These are phyloP conservation scores for Gentiana straminea DNA, from an alignment of 257 asterid species.

Conservation along the genomic window DNA sequence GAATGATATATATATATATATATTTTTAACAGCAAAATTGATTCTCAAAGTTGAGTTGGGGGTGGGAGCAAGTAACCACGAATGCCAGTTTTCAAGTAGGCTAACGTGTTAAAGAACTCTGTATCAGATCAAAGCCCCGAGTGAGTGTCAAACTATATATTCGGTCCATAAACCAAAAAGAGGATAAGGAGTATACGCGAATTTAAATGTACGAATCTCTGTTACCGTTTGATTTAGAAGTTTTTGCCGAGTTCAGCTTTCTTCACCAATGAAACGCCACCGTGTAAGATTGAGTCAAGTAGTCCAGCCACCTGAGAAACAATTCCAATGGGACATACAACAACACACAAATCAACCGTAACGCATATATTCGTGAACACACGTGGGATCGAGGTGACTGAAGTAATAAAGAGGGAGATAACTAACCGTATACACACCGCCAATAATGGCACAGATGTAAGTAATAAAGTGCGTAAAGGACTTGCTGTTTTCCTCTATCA, in stretches of 20 bases:
- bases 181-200: too few species aligned
- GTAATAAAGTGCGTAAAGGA: slow-evolving; percentile 81
- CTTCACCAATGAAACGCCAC: slow-evolving; percentile 48
- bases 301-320: slow-evolving; percentile 82
- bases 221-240: slow-evolving; percentile 24
- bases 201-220: too few species aligned
- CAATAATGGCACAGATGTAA: slow-evolving; percentile 76
- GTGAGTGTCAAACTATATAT: not conserved
- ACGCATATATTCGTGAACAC: too few species aligned
- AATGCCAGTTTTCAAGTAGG: too few species aligned
- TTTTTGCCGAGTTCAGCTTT: slow-evolving; percentile 83
- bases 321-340: slow-evolving; percentile 1
- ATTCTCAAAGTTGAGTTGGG: too few species aligned
- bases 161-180: too few species aligned
- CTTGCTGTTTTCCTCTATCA: slow-evolving; percentile 59
- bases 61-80: too few species aligned
- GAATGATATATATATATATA: too few species aligned
- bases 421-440: slow-evolving; percentile 91
- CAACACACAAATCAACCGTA: too few species aligned
- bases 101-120: too few species aligned
- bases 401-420: slow-evolving; percentile 11
- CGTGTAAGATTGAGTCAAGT: slow-evolving; percentile 66
- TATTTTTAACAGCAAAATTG: too few species aligned
- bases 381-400: not conserved
- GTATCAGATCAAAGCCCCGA: not conserved